Base-by-base conservation (phyloP, 306 rosid genomes). In the Quercus ilex region DNA sequence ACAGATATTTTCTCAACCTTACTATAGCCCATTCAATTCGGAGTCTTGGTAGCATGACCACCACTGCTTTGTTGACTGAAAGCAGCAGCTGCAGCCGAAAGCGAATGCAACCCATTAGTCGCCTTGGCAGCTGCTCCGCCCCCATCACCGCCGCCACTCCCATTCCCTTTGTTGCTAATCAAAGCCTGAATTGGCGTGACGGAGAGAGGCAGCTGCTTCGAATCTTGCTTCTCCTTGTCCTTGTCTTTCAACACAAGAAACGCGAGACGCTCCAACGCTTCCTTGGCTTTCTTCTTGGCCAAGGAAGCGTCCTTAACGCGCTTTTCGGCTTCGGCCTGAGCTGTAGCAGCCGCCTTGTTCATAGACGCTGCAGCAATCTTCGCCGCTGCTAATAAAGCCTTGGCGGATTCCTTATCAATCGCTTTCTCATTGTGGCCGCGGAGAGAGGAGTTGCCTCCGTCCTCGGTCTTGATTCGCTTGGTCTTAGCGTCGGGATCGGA, bases 281-380 rank as follows among this genome's bases (percentile, higher is more conserved):
- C 90, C 26, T 46, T 75, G 7, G 95, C 97, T 72, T 74, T 81
- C 83, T 85, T 92, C 86, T 82, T 86, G 0, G 95, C 94, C 17
- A 69, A 46, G 7, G 84, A 87, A 0, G 97, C 97, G 55, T 86
- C 88, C 79, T 46, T 70, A 15, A 82, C 85, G 5, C 88, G 83
- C 33, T 82, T 75, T 77, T 90, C 95, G 0, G 97, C 94, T 0
- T 86, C 86, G 5, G 55, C 60, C 77, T 90, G 69, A 5, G 91
- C 90, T 0, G 76, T 81, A 0, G 83, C 68, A 0, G 93, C 93
- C 0, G 90, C 89, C 74, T 80, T 87, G 4, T 38, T 69, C 91
- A 90, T 81, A 2, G 89, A 83, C 1, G 57, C 20, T 0, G 91
- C 92, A 0, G 95, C 87, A 15, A 92, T 85, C 77, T 75, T 85